Base-by-base conservation (phyloP, 1,284 basidiomycete species). In the Cryptococcus jaspeensis region DNA sequence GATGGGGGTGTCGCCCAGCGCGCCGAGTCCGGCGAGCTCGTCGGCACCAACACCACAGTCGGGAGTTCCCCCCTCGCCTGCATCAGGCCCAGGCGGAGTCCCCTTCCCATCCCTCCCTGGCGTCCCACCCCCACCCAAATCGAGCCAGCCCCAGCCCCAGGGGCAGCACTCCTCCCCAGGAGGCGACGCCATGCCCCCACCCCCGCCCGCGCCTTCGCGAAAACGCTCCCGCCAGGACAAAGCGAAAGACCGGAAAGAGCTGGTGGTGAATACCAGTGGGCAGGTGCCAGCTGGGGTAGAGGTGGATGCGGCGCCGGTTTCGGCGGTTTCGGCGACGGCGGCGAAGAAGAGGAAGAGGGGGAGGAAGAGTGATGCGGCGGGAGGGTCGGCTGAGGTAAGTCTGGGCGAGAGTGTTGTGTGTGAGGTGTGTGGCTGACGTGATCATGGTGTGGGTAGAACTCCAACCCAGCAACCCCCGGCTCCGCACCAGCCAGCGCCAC, bases 321-420 rank as follows among this genome's bases (percentile, higher is more conserved):
- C 28, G 38, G 16, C 45, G 13, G 32, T 11, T 15, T 7, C 25
- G 25, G n/a, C 25, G 15, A 48, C 43, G 35, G 23, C 51, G 39
- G 60, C 40, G 9, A 58, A 63, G 44, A 65, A 65, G 52, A 56
- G 63, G 25, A 65, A 65, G 52, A 59, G 54, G 45, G 52, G 45
- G 41, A 50, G 53, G 47, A 63, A 60, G 50, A 49, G 50, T 20
- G 56, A 53, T 37, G 44, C 56, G n/a, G n/a, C n/a, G n/a, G n/a
- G n/a, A n/a, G n/a, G n/a, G n/a, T n/a, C n/a, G n/a, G n/a, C n/a
- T n/a, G n/a, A n/a, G n/a, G n/a, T n/a, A n/a, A n/a, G n/a, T n/a
- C n/a, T n/a, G n/a, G n/a, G n/a, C n/a, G n/a, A n/a, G n/a, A n/a
- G n/a, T n/a, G n/a, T n/a, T n/a, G n/a, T n/a, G 16, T 16, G 40